Conservation (phyloP, 106 monocot genomes). For the Vanilla planifolia region DNA sequence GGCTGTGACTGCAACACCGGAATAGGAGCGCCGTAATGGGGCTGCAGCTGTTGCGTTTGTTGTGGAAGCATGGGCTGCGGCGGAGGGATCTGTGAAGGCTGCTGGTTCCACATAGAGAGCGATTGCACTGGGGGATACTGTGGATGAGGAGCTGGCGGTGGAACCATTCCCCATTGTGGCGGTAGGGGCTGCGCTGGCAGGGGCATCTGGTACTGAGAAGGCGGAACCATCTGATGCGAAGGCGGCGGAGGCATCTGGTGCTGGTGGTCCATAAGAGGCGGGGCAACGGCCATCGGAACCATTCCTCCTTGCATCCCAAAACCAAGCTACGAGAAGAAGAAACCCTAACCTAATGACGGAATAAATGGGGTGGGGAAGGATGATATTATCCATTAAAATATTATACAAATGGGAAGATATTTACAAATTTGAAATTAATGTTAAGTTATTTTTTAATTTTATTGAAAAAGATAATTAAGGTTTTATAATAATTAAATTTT, state of each 20-base stretch:
- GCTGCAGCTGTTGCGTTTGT: conserved; percentile 15
- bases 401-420: background rate
- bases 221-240: conserved; percentile 14
- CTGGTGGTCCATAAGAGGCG: conserved; percentile 30
- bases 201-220: conserved; percentile 29
- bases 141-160: conserved; percentile 21
- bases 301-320: conserved; percentile 54
- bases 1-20: background rate
- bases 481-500: no score
- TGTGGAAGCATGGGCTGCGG: conserved; percentile 17
- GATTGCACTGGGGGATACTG: conserved; percentile 21
- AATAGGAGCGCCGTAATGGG: conserved; percentile 5
- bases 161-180: conserved; percentile 5
- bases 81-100: conserved; percentile 32
- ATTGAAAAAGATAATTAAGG: no score
- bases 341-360: conserved; percentile 9
- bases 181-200: conserved; percentile 15
- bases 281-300: conserved; percentile 38
- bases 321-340: background rate
- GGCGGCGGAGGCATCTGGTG: no score
- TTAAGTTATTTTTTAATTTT: no score
- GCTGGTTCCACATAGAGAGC: conserved; percentile 38
- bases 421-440: background rate
- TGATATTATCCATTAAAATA: background rate
- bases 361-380: background rate